phyloP scores from a whole-genome alignment of 331 rosid species.

The Stylosanthes scabra region DNA sequence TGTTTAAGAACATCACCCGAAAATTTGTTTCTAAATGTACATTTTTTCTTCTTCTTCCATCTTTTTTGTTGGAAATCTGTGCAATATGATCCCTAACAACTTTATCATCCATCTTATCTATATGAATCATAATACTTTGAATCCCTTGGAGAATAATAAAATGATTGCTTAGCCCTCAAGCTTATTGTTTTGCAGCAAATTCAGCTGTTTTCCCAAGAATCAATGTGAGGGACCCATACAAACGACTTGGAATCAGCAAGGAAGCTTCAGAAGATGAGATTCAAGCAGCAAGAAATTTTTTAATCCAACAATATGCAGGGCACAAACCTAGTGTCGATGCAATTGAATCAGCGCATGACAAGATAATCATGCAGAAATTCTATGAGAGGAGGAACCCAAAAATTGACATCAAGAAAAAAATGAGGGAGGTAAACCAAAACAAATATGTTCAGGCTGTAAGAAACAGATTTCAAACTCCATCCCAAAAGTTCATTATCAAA shows the following conservation, averaged over 20 bases:
- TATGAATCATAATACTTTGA: neutral
- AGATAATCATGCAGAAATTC: conserved; percentile 86
- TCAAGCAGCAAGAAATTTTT: conserved; percentile 94
- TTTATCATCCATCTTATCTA: conserved; percentile 4
- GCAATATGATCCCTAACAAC: conserved; percentile 12
- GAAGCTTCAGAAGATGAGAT: conserved; percentile 98
- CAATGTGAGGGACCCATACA: conserved; percentile 87
- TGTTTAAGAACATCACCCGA: conserved; percentile 1
- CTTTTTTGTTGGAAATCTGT: neutral
- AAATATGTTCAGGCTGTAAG: conserved; percentile 71
- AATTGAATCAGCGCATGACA: conserved; percentile 94
- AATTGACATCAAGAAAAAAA: conserved; percentile 82
- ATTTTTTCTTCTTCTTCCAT: neutral
- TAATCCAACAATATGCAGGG: conserved; percentile 78
- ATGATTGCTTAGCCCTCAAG: conserved; percentile 26
- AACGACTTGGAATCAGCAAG: conserved; percentile 92
- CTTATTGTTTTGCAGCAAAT: conserved; percentile 40
- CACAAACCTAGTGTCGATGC: conserved; percentile 95
- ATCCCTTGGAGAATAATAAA: conserved; percentile 41
- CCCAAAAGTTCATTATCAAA: conserved; percentile 77
- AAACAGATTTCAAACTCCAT: conserved; percentile 83
- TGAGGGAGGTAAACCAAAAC: conserved; percentile 82
- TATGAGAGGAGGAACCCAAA: conserved; percentile 84
- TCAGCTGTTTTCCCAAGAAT: conserved; percentile 94
- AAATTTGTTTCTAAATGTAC: neutral